Evolutionary conservation across 1,284 basidiomycete genomes (phyloP), one percentile per base, ranked within the genome.

Genomic region (Sparassis latifolia): DNA sequence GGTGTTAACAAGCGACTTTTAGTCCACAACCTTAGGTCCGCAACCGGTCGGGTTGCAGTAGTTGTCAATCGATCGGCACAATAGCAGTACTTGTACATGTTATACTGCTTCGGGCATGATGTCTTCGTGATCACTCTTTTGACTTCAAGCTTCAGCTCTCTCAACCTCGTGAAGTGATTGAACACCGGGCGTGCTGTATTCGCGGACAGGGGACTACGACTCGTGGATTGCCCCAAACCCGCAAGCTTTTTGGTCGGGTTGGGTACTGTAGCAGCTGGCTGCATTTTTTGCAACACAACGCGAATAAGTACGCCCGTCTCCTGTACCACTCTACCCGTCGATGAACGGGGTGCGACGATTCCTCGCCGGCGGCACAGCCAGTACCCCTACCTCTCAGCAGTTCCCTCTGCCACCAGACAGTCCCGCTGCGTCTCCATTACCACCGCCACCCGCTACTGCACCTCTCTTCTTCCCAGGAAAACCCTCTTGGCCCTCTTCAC

Each of bases 321-420:
- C 45, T 42, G 32, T 5, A 40, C 6, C 30, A 27, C 32, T 10
- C 47, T 10, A 41, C 20, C 20, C 31, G n/a, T 50, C 40, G 32
- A 86, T 86, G 84, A 83, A 86, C 75, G 83, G 84, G 60, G 81
- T 87, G 53, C 82, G 83, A 61, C 78, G 81, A 66, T 77, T 86
- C 55, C 74, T 86, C 39, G 72, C 70, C 43, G 77, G 73, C 51
- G 75, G 74, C 45, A 70, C 67, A 33, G 51, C 61, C 50, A 56
- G 53, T 51, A 56, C 62, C 27, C 55, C 61, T 9, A 58, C 63
- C 31, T 53, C 58, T 30, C 57, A 62, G 48, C 52, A 40, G 33
- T 48, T 44, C 53, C 52, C 55, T 52, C 66, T 62, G 51, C 61
- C 54, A 42, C 57, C 58, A 48, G 57, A 55, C 28, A 50, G 61